Conservation (phyloP, 2,329 filamentous ascomycete species). For the Colletotrichum spaethianum region DNA sequence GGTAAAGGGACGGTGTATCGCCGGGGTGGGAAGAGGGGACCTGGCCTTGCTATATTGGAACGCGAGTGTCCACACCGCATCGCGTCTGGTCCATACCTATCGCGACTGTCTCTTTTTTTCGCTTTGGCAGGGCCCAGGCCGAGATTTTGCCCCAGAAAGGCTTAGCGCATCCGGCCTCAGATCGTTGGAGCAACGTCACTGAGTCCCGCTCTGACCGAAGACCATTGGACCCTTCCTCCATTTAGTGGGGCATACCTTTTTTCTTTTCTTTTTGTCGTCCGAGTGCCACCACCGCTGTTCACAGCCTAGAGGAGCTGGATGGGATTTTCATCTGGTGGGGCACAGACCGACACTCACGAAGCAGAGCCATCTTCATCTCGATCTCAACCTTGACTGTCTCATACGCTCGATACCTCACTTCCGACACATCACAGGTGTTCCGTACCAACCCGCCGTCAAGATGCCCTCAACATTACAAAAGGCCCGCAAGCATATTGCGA, state of each 20-base stretch:
- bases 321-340: conserved; percentile 39
- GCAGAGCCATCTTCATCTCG: conserved; percentile 21
- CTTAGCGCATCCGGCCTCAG: conserved; percentile 3
- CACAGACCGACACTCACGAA: conserved; percentile 24
- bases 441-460: conserved; percentile 44
- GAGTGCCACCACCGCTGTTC: background rate
- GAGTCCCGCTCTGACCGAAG: conserved; percentile 4
- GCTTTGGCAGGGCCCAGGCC: conserved; percentile 9
- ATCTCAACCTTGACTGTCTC: conserved; percentile 11
- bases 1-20: conserved; percentile 36
- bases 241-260: conserved; percentile 6
- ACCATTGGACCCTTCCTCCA: conserved; percentile 29
- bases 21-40: conserved; percentile 26
- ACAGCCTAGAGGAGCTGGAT: conserved; percentile 9
- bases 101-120: conserved; percentile 33
- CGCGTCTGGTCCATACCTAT: conserved; percentile 38
- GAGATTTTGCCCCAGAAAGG: background rate
- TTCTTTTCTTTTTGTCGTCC: background rate
- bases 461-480: conserved; percentile 88
- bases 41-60: conserved; percentile 40
- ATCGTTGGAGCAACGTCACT: conserved; percentile 40
- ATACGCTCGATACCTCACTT: conserved; percentile 10
- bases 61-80: conserved; percentile 29
- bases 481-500: conserved; percentile 89
- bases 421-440: background rate